Base-by-base conservation (phyloP, 106 monocot species). In the Amphibolis antarctica region DNA sequence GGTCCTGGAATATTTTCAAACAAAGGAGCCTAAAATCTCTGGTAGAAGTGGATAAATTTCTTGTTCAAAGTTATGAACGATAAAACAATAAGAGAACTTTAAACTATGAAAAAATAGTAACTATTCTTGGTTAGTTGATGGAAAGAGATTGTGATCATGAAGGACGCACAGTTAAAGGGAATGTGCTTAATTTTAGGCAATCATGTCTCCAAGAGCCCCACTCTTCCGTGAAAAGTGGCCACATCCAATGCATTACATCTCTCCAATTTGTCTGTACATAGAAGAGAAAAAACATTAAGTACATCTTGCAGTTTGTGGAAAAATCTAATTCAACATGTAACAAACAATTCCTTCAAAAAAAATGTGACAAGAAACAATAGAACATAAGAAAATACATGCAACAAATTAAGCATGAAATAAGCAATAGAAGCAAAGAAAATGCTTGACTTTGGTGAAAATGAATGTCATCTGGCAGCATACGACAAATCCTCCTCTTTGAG, bases 221-320 rank as follows among this genome's bases (percentile, higher is more conserved):
- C 47, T 79, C 86, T 76, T 96, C 96, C 23, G 72, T 74, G 56
- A 90, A 96, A 55, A 96, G 82, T 48, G 90, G 84, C 96, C 96
- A 96, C 96, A 96, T 90, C 96, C 96, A 96, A 47, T 96, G 96
- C 22, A 72, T 19, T 30, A 96, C 69, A 84, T 96, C 96, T 20
- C 74, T 84, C 96, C 89, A 96, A 70, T 77, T 74, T 19, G 90
- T 76, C 96, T 96, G 55, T 54, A 15, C 9, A 56, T 26, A 9
- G 36, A 62, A 14, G 42, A 52, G 55, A 10, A 44, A 54, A 17
- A 26, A 52, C 47, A 55, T 24, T 55, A 55, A 24, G 55, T 5
- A 17, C 12, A 55, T 55, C 49, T 12, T 55, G 25, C n/a, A 3
- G 48, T 12, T 49, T 49, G 15, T 13, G n/a, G 48, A 18, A 19